phyloP scores from a whole-genome alignment of 148 eudicot genomes.

The Cornus florida region DNA sequence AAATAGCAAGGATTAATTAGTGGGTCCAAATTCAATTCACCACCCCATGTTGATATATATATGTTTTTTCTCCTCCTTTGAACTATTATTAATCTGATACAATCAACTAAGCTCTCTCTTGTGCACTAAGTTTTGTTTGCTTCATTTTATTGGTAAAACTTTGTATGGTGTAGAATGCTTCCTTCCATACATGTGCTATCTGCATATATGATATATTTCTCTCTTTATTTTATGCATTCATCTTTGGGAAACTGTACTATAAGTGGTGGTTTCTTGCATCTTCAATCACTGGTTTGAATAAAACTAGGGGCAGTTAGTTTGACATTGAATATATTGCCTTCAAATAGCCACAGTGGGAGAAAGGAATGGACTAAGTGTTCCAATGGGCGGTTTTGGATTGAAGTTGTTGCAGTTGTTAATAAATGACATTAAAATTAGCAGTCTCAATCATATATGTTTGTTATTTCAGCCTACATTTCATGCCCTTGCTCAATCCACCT shows the following conservation, averaged over 20 bases:
- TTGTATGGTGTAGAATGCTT: neutral
- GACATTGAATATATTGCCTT: neutral
- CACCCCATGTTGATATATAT: too few relatives aligned
- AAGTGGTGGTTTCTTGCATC: conserved; percentile 15
- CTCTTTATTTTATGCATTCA: neutral
- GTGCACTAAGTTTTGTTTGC: neutral
- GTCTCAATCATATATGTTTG: neutral
- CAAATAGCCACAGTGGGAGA: neutral
- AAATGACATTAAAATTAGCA: too few relatives aligned
- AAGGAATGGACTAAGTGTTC: neutral
- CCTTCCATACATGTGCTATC: neutral
- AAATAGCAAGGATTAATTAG: neutral
- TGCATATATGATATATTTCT: neutral
- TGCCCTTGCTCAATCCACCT: too few relatives aligned
- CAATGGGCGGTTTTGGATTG: conserved; percentile 19
- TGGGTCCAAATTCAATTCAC: conserved; percentile 29
- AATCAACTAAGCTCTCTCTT: neutral
- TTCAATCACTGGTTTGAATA: conserved; percentile 14
- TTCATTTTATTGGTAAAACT: neutral
- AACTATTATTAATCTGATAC: neutral
- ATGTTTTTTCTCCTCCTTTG: neutral
- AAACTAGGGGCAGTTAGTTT: conserved; percentile 26
- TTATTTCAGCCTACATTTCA: too few relatives aligned
- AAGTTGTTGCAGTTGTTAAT: neutral
- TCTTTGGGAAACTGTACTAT: neutral